Evolutionary conservation across 306 rosid genomes (phyloP), one percentile per base, ranked within the genome.

Genomic region (Coriaria nepalensis): DNA sequence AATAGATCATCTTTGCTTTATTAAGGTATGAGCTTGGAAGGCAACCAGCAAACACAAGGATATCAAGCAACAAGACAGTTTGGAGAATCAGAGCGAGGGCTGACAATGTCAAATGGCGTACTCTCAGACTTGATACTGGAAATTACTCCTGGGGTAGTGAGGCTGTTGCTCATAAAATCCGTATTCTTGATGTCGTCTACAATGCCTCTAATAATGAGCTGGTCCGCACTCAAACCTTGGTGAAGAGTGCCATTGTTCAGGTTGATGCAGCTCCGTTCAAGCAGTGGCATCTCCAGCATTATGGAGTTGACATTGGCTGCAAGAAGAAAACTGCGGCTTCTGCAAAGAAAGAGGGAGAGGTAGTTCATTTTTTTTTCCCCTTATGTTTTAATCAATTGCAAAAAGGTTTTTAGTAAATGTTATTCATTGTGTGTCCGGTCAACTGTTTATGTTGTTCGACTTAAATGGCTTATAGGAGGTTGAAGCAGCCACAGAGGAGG

Each of bases 211-310:
- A 78, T 68, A 78, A 78, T 38, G 78, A 73, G 72, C 57, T 78
- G 40, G 85, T 78, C 33, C 78, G 85, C 13, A 78, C 80, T 48
- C 80, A 78, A 64, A 78, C 85, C 6, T 50, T 78, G 80, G 85
- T 78, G 57, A 78, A 61, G 71, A 8, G 78, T 64, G 85, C 85
- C 37, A 78, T 78, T 41, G 68, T 78, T 44, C 80, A 78, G 58
- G 84, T 78, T 64, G 84, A 78, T 70, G 84, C 77, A 0, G 84
- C 80, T 8, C 84, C 84, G 36, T 78, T 78, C 66, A 78, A 70
- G 62, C 84, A 73, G 66, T 78, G 84, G 84, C 73, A 78, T 61
- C 77, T 62, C 10, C 77, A 74, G 48, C 80, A 78, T 60, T 78
- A 78, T 41, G 84, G 80, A 6, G 75, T 78, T 51, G 84, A 78